Evolutionary conservation across 2,329 filamentous ascomycete genomes (phyloP).

Genomic region (Ophiostoma ulmi): DNA sequence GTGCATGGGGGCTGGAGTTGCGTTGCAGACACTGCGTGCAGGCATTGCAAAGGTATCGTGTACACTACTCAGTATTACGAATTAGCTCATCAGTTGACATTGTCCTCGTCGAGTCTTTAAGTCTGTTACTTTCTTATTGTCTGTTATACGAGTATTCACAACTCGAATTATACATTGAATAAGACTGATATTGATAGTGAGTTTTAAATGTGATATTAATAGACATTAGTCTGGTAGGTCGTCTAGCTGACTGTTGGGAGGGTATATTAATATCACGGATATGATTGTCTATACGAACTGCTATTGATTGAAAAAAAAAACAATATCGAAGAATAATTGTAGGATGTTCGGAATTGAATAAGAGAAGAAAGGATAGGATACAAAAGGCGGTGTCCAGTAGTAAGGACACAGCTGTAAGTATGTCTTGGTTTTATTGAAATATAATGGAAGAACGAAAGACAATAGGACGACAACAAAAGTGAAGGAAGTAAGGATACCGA

Average conservation of each 20-base stretch:
- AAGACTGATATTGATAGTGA: no score
- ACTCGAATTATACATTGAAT: no score
- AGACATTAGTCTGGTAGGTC: neutral
- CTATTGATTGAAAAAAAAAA: neutral
- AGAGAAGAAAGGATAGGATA: neutral
- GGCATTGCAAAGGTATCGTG: no score
- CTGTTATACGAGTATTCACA: neutral
- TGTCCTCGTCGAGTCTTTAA: no score
- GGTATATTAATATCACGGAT: neutral
- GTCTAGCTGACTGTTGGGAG: neutral
- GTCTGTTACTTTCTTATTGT: no score
- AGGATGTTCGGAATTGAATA: neutral
- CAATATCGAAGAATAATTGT: no score
- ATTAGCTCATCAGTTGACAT: no score
- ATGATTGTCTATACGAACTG: neutral
- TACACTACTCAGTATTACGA: neutral
- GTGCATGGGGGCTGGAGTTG: neutral
- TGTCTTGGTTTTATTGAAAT: neutral
- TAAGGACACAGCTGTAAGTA: neutral
- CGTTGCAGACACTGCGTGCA: neutral
- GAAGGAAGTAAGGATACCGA: neutral
- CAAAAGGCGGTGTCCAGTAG: neutral
- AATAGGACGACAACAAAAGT: neutral
- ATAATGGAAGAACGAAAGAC: neutral
- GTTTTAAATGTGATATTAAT: no score